Conservation (phyloP, 192 early-diverging fungal genomes). For the Coemansia sp. region DNA sequence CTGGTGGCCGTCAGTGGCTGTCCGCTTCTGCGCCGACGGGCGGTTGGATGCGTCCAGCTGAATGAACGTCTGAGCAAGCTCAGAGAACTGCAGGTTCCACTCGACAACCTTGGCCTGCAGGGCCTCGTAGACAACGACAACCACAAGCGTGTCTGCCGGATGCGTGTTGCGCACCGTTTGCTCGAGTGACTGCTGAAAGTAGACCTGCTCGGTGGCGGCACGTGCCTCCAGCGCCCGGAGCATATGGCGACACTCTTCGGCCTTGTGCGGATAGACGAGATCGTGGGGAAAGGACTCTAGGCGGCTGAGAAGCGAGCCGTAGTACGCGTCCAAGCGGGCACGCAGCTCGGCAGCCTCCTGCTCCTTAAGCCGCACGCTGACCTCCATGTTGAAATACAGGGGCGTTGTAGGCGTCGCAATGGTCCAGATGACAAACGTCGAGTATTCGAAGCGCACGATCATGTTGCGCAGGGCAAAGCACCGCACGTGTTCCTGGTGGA, state of each 20-base stretch:
- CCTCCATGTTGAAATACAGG: slow-evolving; percentile 56
- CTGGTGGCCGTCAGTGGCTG: no score
- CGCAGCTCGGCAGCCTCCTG: slow-evolving; percentile 72
- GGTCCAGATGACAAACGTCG: slow-evolving; percentile 40
- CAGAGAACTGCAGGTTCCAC: slow-evolving; percentile 85
- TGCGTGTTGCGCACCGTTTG: slow-evolving; percentile 77
- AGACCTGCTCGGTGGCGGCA: slow-evolving; percentile 74
- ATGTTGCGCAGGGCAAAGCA: slow-evolving; percentile 79
- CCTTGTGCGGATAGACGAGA: slow-evolving; percentile 68
- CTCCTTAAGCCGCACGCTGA: slow-evolving; percentile 67
- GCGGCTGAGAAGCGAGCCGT: slow-evolving; percentile 80
- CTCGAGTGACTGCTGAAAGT: slow-evolving; percentile 80
- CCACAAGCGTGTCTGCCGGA: slow-evolving; percentile 75
- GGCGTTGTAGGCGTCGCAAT: slow-evolving; percentile 43
- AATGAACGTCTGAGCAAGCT: slow-evolving; percentile 77
- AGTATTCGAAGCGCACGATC: slow-evolving; percentile 76
- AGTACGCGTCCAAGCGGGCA: slow-evolving; percentile 73
- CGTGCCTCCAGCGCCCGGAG: slow-evolving; percentile 69
- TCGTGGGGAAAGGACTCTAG: slow-evolving; percentile 81
- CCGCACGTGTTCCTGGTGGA: slow-evolving; percentile 80
- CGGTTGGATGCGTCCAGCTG: slow-evolving; percentile 64
- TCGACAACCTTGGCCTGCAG: slow-evolving; percentile 75
- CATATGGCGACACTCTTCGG: slow-evolving; percentile 70
- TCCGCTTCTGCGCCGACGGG: slow-evolving; percentile 9
- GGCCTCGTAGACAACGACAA: slow-evolving; percentile 74